Evolutionary conservation across 805 yeast species (phyloP).

Genomic region (Zygotorulaspora chibaensis): DNA sequence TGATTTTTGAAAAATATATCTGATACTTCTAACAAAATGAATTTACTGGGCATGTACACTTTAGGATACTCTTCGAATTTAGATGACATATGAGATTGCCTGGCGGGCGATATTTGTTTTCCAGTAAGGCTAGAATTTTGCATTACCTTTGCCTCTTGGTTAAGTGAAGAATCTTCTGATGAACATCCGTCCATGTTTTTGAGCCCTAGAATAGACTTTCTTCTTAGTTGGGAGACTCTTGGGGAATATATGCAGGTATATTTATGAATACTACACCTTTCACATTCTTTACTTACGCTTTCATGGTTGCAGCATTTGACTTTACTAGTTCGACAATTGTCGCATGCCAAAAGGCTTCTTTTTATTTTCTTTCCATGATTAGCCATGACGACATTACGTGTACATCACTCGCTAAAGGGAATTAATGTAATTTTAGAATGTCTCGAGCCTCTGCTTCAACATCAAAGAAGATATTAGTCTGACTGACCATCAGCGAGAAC

Average conservation of each 20-base stretch:
- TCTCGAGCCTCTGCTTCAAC: too few relatives aligned
- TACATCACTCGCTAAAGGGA: too few relatives aligned
- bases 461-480: too few relatives aligned
- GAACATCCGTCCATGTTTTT: not conserved
- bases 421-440: too few relatives aligned
- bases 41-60: not conserved
- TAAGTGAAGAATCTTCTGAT: not conserved
- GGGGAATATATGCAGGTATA: not conserved
- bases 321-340: not conserved
- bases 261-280: not conserved
- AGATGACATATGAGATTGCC: not conserved
- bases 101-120: not conserved
- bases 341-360: conserved; percentile 1
- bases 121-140: too few relatives aligned
- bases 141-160: too few relatives aligned
- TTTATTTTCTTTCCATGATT: not conserved
- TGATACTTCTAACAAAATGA: not conserved
- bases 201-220: not conserved
- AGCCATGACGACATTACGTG: too few relatives aligned
- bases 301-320: not conserved
- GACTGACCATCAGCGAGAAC: too few relatives aligned
- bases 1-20: conserved; percentile 1
- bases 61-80: not conserved
- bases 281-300: not conserved
- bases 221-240: conserved; percentile 1